phyloP scores from a whole-genome alignment of 164 flowering plant genomes.

The Nymphaea thermarum region DNA sequence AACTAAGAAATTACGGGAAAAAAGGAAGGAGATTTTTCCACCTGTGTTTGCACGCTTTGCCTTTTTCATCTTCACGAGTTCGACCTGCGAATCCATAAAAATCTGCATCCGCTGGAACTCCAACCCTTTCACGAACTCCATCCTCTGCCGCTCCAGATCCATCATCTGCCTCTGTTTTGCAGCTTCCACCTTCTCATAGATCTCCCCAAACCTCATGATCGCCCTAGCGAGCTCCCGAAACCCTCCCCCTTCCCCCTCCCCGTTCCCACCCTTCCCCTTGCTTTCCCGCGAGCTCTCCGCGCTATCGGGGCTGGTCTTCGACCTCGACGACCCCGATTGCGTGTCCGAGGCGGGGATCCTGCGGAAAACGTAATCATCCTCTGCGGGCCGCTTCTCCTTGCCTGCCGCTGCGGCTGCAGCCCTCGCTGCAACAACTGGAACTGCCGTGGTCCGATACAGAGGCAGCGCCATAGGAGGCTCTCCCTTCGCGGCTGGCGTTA shows the following conservation, averaged over 20 bases:
- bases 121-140: conserved; percentile 44
- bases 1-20: neutral
- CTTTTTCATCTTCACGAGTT: conserved; percentile 45
- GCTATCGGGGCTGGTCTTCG: conserved; percentile 13
- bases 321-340: conserved; percentile 4
- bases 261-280: conserved; percentile 13
- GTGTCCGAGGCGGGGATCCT: neutral
- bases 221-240: neutral
- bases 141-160: conserved; percentile 62
- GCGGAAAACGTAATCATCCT: neutral
- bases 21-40: conserved; percentile 18
- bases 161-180: conserved; percentile 49
- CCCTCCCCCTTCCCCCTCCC: neutral
- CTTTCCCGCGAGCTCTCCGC: conserved; percentile 16
- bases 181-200: conserved; percentile 50
- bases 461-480: conserved; percentile 6
- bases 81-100: conserved; percentile 53
- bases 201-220: conserved; percentile 30
- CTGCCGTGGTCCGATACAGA: conserved; percentile 14
- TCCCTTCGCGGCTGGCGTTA: conserved; percentile 19
- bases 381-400: conserved; percentile 16
- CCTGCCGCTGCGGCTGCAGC: neutral
- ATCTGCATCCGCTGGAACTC: conserved; percentile 57
- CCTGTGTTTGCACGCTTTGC: conserved; percentile 24
- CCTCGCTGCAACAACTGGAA: conserved; percentile 2